Base-by-base conservation (phyloP, 139 green algal genomes). In the Picochlorum sp. region DNA sequence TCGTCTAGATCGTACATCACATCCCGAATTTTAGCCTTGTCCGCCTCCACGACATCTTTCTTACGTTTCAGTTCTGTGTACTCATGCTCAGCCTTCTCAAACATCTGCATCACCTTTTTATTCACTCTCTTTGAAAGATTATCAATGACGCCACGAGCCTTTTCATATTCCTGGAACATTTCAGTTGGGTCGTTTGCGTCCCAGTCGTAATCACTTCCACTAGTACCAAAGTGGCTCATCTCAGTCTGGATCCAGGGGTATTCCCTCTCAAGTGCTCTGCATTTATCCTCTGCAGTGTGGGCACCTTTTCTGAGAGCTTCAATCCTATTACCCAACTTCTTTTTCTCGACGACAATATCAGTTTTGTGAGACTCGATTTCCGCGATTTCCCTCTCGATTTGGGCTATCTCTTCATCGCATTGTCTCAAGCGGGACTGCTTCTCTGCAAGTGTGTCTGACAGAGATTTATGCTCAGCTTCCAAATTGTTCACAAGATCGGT, bases 1-100 rank as follows among this genome's bases (percentile, higher is more conserved):
- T 95, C 82, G 57, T 99, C 94, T 64, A 99, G 80, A 77, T 98
- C 82, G 7, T 71, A 63, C 54, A 98, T 98, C 24, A 88, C 87
- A 50, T 81, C 57, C 57, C 89, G 45, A 58, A 96, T 94, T 73
- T 90, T 92, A 7, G 57, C 52, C 62, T 86, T 89, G 76, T 96
- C 85, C 11, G 77, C 82, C 62, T 84, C 65, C 34, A 91, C 77
- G 31, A 88, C 90, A 37, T 77, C 60, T 62, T 85, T 88, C 76
- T 96, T 96, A 14, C 81, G 72, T 28, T 73, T 68, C 45, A 98
- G 84, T 63, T 85, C 71, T 16, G 65, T 49, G 71, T 90, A 95
- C 82, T 98, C 90, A 11, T 62, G 30, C 76, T 98, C 86, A 8
- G 85, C 84, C 70, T 90, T 88, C 63, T 97, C 85, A 72, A 96